These are phyloP conservation scores for Rhizoclosmatium globosum DNA, from an alignment of 192 early-diverging fungal species.

Conservation along the genomic window DNA sequence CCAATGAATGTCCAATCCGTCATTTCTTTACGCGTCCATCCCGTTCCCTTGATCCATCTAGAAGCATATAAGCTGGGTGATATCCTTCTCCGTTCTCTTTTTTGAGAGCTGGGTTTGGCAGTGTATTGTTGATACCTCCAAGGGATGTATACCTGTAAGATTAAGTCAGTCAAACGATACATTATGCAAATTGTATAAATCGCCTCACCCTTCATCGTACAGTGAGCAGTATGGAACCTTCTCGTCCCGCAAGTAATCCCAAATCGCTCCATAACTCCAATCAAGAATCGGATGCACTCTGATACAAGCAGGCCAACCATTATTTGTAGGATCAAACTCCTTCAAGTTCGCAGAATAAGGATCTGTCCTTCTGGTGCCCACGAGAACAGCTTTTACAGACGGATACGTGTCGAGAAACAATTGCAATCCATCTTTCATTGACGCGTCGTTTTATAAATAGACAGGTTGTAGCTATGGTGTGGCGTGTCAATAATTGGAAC, in stretches of 20 bases:
- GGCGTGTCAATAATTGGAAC: neutral
- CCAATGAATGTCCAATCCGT: neutral
- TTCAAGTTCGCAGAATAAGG: constrained; percentile 53
- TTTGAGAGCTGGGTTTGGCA: constrained; percentile 81
- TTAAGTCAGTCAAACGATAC: neutral
- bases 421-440: constrained; percentile 83
- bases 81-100: constrained; percentile 53
- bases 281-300: constrained; percentile 92
- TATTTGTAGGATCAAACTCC: constrained; percentile 71
- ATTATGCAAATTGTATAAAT: constrained; percentile 12
- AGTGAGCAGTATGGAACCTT: constrained; percentile 85
- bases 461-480: constrained; percentile 69
- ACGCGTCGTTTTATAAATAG: constrained; percentile 71
- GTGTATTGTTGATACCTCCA: constrained; percentile 83
- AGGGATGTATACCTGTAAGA: constrained; percentile 86
- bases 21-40: constrained; percentile 60
- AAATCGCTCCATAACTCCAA: constrained; percentile 87
- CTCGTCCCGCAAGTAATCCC: constrained; percentile 74
- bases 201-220: constrained; percentile 84
- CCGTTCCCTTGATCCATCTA: constrained; percentile 69
- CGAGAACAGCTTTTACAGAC: constrained; percentile 77
- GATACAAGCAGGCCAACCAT: constrained; percentile 91
- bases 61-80: constrained; percentile 71
- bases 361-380: constrained; percentile 71
- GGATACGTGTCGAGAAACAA: constrained; percentile 66